phyloP scores from a whole-genome alignment of 306 rosid genomes.

The Albizia julibrissin region DNA sequence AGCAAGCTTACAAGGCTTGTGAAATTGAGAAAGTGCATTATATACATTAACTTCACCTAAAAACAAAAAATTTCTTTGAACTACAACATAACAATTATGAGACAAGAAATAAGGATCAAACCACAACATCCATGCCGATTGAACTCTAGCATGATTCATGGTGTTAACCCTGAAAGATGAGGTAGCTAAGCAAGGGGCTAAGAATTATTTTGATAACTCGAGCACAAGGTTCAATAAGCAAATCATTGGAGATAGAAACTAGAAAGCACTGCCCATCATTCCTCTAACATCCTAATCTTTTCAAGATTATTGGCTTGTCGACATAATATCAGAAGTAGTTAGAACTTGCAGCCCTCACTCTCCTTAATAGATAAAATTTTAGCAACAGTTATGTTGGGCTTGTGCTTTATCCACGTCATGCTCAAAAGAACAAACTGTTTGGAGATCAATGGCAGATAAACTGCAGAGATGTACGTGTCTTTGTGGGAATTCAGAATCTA shows the following conservation, averaged over 20 bases:
- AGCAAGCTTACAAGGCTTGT: neutral
- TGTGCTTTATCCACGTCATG: neutral
- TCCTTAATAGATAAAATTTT: neutral
- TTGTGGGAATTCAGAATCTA: neutral
- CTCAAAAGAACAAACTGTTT: neutral
- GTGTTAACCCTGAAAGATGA: slow-evolving; percentile 7
- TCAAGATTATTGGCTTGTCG: neutral
- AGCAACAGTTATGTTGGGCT: neutral
- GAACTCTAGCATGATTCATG: neutral
- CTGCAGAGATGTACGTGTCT: neutral
- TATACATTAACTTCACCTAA: slow-evolving; percentile 15
- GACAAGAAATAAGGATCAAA: slow-evolving; percentile 8
- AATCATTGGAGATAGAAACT: neutral
- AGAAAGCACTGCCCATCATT: neutral
- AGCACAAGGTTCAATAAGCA: slow-evolving; percentile 1
- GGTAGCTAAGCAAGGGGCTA: neutral
- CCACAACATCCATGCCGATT: neutral
- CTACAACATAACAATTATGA: slow-evolving; percentile 14
- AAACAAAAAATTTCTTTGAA: slow-evolving; percentile 3
- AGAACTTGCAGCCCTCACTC: neutral
- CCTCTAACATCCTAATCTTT: neutral
- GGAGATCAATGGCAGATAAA: slow-evolving; percentile 14
- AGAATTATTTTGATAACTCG: slow-evolving; percentile 3
- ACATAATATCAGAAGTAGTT: neutral
- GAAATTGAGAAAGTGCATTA: slow-evolving; percentile 20